phyloP scores from a whole-genome alignment of 2,329 filamentous ascomycete species.

The Colletotrichum graminicola region DNA sequence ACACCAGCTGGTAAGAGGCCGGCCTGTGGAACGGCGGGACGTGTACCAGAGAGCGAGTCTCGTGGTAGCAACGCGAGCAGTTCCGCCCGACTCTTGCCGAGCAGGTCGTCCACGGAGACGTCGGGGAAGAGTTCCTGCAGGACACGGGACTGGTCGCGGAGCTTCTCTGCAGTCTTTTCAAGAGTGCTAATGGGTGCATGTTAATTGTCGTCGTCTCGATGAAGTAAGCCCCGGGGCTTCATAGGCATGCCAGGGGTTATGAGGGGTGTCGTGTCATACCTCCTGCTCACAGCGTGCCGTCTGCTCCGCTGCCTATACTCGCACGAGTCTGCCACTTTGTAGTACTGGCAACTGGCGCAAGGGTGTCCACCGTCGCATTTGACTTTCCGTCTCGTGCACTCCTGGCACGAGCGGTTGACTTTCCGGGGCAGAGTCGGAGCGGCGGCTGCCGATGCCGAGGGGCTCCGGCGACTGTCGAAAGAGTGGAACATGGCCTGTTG shows the following conservation, averaged over 20 bases:
- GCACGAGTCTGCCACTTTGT: conserved; percentile 46
- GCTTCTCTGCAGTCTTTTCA: conserved; percentile 46
- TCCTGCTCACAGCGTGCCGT: conserved; percentile 49
- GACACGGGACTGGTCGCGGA: conserved; percentile 44
- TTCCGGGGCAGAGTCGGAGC: conserved; percentile 21
- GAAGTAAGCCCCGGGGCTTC: background rate
- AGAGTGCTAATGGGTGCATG: conserved; percentile 43
- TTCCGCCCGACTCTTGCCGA: conserved; percentile 44
- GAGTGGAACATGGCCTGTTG: conserved; percentile 37
- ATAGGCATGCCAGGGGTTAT: background rate
- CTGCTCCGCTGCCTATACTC: conserved; percentile 49
- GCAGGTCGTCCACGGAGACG: conserved; percentile 38
- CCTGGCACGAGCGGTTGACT: conserved; percentile 47
- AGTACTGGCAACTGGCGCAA: conserved; percentile 54
- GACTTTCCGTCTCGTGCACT: conserved; percentile 48
- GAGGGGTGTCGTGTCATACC: conserved; percentile 37
- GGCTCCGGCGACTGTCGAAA: conserved; percentile 32
- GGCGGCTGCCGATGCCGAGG: conserved; percentile 6
- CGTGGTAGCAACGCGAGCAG: conserved; percentile 42
- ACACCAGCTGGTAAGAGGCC: conserved; percentile 21
- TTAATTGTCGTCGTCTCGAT: background rate
- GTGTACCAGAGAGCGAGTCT: conserved; percentile 12
- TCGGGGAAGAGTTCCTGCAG: conserved; percentile 46
- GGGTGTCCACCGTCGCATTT: conserved; percentile 57
- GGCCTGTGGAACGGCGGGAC: background rate